A percentile compares a stretch with the other conserved stretches of the same genome.
phyloP scores from a whole-genome alignment of 2,329 filamentous ascomycete genomes.

The Fusarium domesticum region DNA sequence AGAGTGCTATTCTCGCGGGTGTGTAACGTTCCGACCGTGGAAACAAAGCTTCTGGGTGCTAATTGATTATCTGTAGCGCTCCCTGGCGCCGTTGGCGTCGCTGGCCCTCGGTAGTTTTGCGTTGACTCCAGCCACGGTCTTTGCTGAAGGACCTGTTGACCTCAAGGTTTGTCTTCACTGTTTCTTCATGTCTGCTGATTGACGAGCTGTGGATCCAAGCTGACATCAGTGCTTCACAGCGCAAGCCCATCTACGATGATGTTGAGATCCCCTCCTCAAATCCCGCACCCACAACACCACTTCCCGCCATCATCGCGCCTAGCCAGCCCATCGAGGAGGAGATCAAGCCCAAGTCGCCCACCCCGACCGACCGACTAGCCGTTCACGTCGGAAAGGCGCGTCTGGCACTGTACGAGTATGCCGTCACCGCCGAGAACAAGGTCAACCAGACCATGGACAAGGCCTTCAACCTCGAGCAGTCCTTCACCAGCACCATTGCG shows the following conservation, averaged over 20 bases:
- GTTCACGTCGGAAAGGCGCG: conserved; percentile 76
- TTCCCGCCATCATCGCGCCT: conserved; percentile 30
- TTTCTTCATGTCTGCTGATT: no score
- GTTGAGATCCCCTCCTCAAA: conserved; percentile 46
- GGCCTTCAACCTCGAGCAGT: conserved; percentile 81
- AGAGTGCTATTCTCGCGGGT: conserved; percentile 59
- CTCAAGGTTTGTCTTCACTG: conserved; percentile 29
- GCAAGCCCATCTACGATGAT: conserved; percentile 81
- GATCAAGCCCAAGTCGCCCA: conserved; percentile 52
- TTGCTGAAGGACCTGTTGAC: conserved; percentile 49
- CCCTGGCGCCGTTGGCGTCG: conserved; percentile 52
- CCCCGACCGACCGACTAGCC: conserved; percentile 87
- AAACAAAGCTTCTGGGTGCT: conserved; percentile 25
- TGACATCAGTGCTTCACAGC: conserved; percentile 23
- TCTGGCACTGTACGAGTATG: conserved; percentile 74
- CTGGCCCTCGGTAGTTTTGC: conserved; percentile 48
- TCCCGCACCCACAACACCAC: conserved; percentile 29
- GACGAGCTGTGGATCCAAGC: no score
- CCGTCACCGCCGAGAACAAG: conserved; percentile 71
- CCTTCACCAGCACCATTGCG: conserved; percentile 84
- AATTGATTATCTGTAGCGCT: conserved; percentile 42
- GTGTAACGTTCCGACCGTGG: conserved; percentile 21
- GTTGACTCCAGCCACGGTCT: conserved; percentile 46
- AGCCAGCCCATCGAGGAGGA: conserved; percentile 34
- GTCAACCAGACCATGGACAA: conserved; percentile 79